A percentile compares a stretch with the other conserved stretches of the same genome.
phyloP scores from a whole-genome alignment of 371 early-diverging fungal genomes.

The Smittium culicis region DNA sequence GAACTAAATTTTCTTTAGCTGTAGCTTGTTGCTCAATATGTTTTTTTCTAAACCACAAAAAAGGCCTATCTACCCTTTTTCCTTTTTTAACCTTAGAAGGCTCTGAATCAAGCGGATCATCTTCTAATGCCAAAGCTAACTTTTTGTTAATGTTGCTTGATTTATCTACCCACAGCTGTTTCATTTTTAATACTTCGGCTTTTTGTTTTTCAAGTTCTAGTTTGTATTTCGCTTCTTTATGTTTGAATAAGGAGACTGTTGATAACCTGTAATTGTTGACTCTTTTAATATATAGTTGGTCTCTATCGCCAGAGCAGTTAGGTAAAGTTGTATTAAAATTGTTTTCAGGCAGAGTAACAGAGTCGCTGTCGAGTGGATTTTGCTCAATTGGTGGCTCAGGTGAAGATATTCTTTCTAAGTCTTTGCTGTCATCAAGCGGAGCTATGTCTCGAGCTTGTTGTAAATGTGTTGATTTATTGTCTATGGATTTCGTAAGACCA shows the following conservation, averaged over 20 bases:
- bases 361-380: too few species aligned
- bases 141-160: neutral
- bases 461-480: too few species aligned
- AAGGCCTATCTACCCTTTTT: neutral
- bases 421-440: too few species aligned
- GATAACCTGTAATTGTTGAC: constrained; percentile 1
- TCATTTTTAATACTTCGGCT: neutral
- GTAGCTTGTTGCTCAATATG: constrained; percentile 89
- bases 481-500: too few species aligned
- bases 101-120: neutral
- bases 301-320: too few species aligned
- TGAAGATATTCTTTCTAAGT: too few species aligned
- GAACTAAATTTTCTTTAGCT: constrained; percentile 66
- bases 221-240: neutral
- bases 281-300: neutral
- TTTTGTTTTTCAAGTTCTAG: constrained; percentile 1
- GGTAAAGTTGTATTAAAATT: too few species aligned
- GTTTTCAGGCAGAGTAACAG: too few species aligned
- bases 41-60: constrained; percentile 53
- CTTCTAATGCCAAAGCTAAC: neutral
- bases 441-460: too few species aligned
- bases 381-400: too few species aligned
- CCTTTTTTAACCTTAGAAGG: neutral
- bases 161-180: constrained; percentile 1
- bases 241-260: neutral